Percentiles rank a stretch among this genome's conserved stretches.
Conservation (phyloP, 2,329 filamentous ascomycete species). For the Leptographium radiaticola region DNA sequence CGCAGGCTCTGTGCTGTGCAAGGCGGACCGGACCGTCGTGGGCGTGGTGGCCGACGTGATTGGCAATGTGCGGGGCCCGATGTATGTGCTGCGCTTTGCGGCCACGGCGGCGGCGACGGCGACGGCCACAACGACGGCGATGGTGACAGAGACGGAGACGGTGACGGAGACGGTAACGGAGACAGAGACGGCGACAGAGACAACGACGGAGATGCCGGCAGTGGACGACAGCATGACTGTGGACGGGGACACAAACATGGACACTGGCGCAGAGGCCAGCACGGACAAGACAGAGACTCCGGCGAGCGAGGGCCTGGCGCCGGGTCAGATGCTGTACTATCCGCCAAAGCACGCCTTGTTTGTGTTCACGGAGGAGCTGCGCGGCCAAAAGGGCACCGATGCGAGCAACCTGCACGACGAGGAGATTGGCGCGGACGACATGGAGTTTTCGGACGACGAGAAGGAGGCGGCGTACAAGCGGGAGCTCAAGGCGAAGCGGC, state of each 20-base stretch:
- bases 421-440: slow-evolving; percentile 71
- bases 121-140: not conserved
- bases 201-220: too few relatives aligned
- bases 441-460: slow-evolving; percentile 95
- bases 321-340: slow-evolving; percentile 65
- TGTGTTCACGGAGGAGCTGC: slow-evolving; percentile 76
- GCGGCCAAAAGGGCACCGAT: slow-evolving; percentile 73
- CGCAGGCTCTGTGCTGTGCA: slow-evolving; percentile 70
- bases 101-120: not conserved
- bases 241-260: too few relatives aligned
- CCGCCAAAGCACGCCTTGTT: slow-evolving; percentile 65
- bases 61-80: slow-evolving; percentile 71
- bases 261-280: not conserved
- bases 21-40: slow-evolving; percentile 59
- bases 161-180: slow-evolving; percentile 27
- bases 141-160: not conserved
- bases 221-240: too few relatives aligned
- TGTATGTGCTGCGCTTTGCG: slow-evolving; percentile 70
- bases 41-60: slow-evolving; percentile 77
- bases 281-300: slow-evolving; percentile 22
- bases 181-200: not conserved
- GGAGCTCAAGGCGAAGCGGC: slow-evolving; percentile 52
- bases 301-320: slow-evolving; percentile 51
- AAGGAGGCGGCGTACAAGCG: slow-evolving; percentile 74
- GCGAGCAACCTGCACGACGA: slow-evolving; percentile 93